Conservation (phyloP, 768 basidiomycete genomes). For the Rhizopogon vinicolor region DNA sequence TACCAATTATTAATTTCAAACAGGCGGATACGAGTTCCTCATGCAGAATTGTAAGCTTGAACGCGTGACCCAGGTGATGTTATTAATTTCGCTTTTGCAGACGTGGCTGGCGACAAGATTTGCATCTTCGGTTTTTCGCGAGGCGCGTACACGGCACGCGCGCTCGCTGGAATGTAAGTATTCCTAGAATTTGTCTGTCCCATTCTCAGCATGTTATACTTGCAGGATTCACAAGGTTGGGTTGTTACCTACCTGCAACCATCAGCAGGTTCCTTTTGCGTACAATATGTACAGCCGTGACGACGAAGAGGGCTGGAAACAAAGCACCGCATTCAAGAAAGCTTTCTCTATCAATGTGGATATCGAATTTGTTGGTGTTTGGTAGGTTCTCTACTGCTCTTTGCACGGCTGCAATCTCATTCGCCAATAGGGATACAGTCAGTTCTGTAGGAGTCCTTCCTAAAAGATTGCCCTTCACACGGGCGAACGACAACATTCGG, state of each 20-base stretch:
- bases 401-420: not conserved
- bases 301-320: slow-evolving; percentile 55
- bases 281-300: slow-evolving; percentile 58
- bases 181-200: slow-evolving; percentile 4
- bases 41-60: slow-evolving; percentile 63
- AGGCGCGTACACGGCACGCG: slow-evolving; percentile 69
- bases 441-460: slow-evolving; percentile 64
- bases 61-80: not conserved
- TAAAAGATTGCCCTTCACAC: slow-evolving; percentile 60
- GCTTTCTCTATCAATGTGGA: slow-evolving; percentile 74
- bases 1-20: not conserved
- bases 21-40: slow-evolving; percentile 72
- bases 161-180: slow-evolving; percentile 66
- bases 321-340: slow-evolving; percentile 67
- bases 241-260: slow-evolving; percentile 62
- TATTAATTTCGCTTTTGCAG: slow-evolving; percentile 25
- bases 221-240: slow-evolving; percentile 66
- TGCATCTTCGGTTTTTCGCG: slow-evolving; percentile 80
- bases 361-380: slow-evolving; percentile 72
- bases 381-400: slow-evolving; percentile 35
- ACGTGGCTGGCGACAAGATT: slow-evolving; percentile 68
- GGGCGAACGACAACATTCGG: slow-evolving; percentile 55
- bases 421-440: slow-evolving; percentile 62
- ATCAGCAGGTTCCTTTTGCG: slow-evolving; percentile 77
- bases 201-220: not conserved